Evolutionary conservation across 2,329 filamentous ascomycete species (phyloP).

Genomic region (Dactylellina haptotyla): DNA sequence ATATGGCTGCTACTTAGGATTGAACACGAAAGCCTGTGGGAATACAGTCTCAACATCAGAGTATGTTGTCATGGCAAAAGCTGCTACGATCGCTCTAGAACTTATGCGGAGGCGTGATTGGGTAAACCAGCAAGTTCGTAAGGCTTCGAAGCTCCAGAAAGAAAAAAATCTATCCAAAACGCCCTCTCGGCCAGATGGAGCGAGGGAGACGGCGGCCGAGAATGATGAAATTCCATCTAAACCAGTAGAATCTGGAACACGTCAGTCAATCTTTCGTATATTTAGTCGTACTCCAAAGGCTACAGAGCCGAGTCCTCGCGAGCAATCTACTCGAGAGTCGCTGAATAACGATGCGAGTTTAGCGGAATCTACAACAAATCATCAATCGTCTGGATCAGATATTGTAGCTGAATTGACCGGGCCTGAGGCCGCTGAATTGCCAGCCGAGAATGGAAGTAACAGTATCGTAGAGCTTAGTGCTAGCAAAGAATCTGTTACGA

Average conservation of each 20-base stretch:
- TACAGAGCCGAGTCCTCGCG: background rate
- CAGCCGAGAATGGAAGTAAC: too few relatives aligned
- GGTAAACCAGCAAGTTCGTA: background rate
- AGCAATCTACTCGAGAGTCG: background rate
- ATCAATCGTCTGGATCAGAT: too few relatives aligned
- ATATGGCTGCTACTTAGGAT: conserved; percentile 12
- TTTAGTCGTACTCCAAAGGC: background rate
- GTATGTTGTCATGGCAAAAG: conserved; percentile 7
- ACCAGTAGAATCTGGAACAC: background rate
- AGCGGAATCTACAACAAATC: too few relatives aligned
- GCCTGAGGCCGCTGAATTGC: too few relatives aligned
- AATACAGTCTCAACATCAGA: conserved; percentile 7
- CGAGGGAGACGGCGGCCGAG: background rate
- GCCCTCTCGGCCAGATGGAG: background rate
- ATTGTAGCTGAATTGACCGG: too few relatives aligned
- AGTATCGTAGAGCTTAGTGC: too few relatives aligned
- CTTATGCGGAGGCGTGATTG: too few relatives aligned
- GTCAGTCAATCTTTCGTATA: background rate
- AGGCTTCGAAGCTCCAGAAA: background rate
- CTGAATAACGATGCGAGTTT: too few relatives aligned
- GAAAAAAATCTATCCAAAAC: too few relatives aligned
- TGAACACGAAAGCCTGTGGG: conserved; percentile 9
- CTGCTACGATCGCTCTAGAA: background rate
- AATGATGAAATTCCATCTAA: background rate
- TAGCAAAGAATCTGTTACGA: too few relatives aligned